These are phyloP conservation scores for Tolypocladium amazonense DNA, from an alignment of 2,329 filamentous ascomycete genomes.

Conservation along the genomic window DNA sequence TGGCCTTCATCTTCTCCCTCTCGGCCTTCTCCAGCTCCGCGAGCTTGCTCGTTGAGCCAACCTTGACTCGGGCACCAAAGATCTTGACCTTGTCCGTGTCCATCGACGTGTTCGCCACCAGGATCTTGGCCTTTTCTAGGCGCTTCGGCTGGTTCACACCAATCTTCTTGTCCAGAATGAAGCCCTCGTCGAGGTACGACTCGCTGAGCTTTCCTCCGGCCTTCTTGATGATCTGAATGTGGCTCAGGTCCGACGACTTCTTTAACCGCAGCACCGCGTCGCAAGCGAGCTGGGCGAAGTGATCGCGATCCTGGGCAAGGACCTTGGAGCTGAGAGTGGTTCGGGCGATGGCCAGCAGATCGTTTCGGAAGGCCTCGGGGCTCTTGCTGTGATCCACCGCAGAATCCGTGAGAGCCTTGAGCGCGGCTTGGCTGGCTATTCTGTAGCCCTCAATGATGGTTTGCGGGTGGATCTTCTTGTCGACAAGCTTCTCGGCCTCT, in stretches of 20 bases:
- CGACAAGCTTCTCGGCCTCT: constrained; percentile 93
- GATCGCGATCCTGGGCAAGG: constrained; percentile 81
- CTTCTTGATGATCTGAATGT: constrained; percentile 99
- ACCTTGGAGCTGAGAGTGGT: constrained; percentile 98
- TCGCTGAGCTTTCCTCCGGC: constrained; percentile 94
- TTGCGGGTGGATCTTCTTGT: constrained; percentile 98
- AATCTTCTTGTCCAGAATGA: constrained; percentile 98
- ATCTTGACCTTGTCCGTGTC: constrained; percentile 99
- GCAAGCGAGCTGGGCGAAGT: constrained; percentile 82
- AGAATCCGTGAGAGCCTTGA: constrained; percentile 71
- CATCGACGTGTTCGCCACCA: constrained; percentile 97
- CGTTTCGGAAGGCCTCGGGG: constrained; percentile 74
- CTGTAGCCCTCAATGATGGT: constrained; percentile 98
- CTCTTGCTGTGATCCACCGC: constrained; percentile 87
- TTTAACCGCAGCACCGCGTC: constrained; percentile 87
- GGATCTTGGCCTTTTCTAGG: constrained; percentile 94
- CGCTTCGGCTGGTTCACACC: constrained; percentile 97
- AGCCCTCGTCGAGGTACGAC: constrained; percentile 94
- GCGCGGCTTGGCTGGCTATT: constrained; percentile 85
- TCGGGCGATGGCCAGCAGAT: constrained; percentile 80
- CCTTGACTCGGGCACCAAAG: constrained; percentile 94
- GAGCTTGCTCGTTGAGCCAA: constrained; percentile 89
- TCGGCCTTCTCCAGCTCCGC: constrained; percentile 98
- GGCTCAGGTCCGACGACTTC: constrained; percentile 84
- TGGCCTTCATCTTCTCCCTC: constrained; percentile 98